phyloP scores from a whole-genome alignment of 2,329 filamentous ascomycete species.

The Plenodomus biglobosus region DNA sequence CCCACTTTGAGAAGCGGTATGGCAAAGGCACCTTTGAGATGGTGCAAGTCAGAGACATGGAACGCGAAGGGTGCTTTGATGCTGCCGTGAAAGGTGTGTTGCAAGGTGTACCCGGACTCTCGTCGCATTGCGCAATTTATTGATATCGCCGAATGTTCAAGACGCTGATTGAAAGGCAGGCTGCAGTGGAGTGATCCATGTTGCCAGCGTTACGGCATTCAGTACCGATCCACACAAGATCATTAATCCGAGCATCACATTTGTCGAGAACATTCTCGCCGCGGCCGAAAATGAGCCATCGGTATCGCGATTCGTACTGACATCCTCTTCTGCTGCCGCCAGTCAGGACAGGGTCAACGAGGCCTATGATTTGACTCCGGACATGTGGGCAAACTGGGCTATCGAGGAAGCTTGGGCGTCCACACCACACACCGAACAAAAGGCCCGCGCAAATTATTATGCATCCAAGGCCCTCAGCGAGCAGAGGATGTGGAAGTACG shows the following conservation, averaged over 20 bases:
- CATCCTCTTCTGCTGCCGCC: slow-evolving; percentile 41
- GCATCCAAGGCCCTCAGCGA: slow-evolving; percentile 51
- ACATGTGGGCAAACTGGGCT: slow-evolving; percentile 4
- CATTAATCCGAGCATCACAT: slow-evolving; percentile 43
- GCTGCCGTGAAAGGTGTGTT: slow-evolving; percentile 41
- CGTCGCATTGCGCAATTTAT: slow-evolving; percentile 2
- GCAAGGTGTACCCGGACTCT: slow-evolving; percentile 43
- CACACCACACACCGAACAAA: slow-evolving; percentile 30
- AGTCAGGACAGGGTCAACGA: slow-evolving; percentile 34
- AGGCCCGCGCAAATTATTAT: slow-evolving; percentile 41
- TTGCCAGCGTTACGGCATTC: slow-evolving; percentile 45
- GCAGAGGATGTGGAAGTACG: slow-evolving; percentile 49
- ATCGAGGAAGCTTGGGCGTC: slow-evolving; percentile 20
- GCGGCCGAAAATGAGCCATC: background rate
- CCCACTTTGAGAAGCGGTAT: slow-evolving; percentile 1
- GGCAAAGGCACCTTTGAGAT: slow-evolving; percentile 10
- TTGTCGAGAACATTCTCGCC: slow-evolving; percentile 39
- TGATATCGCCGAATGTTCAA: background rate
- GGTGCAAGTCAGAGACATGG: slow-evolving; percentile 26
- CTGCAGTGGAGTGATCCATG: slow-evolving; percentile 37
- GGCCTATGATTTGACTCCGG: slow-evolving; percentile 11
- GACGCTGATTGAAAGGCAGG: slow-evolving; percentile 15
- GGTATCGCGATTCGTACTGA: slow-evolving; percentile 41
- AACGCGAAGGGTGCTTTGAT: slow-evolving; percentile 42
- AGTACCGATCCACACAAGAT: slow-evolving; percentile 46